phyloP scores from a whole-genome alignment of 352 stramenopile genomes.

The Phytophthora cryptogea region DNA sequence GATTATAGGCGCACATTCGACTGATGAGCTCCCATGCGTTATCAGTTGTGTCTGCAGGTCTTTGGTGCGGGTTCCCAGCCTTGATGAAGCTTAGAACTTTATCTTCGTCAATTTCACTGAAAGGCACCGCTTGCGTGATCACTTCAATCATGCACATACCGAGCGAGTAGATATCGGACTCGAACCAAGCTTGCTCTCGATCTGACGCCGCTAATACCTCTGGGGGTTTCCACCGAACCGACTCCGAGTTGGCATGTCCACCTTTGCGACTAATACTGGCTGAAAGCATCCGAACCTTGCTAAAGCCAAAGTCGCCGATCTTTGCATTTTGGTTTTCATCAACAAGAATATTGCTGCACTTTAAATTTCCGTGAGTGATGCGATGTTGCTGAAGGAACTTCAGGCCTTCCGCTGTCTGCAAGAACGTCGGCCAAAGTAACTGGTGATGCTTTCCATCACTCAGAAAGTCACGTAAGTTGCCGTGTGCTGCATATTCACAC shows the following conservation, averaged over 20 bases:
- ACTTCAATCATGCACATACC: slow-evolving; percentile 44
- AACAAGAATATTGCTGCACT: slow-evolving; percentile 78
- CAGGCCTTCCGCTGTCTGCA: slow-evolving; percentile 42
- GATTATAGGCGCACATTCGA: not conserved
- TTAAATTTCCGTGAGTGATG: slow-evolving; percentile 79
- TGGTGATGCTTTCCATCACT: not conserved
- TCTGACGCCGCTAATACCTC: slow-evolving; percentile 5
- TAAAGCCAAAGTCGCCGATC: slow-evolving; percentile 28
- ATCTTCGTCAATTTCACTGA: slow-evolving; percentile 4
- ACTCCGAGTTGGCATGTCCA: not conserved
- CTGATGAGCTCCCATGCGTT: not conserved
- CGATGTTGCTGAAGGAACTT: slow-evolving; percentile 53
- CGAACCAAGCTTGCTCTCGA: slow-evolving; percentile 1
- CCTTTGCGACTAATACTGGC: not conserved
- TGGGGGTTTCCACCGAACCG: slow-evolving; percentile 26
- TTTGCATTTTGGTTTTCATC: slow-evolving; percentile 30
- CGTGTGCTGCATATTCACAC: slow-evolving; percentile 21
- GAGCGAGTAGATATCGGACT: slow-evolving; percentile 35
- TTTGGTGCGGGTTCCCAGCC: not conserved
- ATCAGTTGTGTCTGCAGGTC: not conserved
- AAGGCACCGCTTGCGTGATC: slow-evolving; percentile 18
- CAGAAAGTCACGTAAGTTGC: slow-evolving; percentile 26
- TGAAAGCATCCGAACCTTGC: not conserved
- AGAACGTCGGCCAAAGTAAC: slow-evolving; percentile 24
- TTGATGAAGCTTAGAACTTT: not conserved